Base-by-base conservation (phyloP, 2,329 filamentous ascomycete genomes). In the Cordyceps fumosorosea region DNA sequence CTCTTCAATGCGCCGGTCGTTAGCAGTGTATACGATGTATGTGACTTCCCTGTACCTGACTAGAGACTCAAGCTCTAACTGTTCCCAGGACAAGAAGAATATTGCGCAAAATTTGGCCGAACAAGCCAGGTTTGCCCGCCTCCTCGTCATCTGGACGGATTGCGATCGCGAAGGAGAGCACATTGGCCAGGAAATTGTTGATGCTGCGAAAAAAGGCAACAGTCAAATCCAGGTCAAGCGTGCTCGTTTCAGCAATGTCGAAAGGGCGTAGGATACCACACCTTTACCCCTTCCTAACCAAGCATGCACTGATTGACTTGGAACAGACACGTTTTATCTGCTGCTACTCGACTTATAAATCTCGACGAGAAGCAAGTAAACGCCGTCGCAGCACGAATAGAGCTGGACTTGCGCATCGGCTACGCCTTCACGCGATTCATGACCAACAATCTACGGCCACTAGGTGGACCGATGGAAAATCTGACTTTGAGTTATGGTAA, bases 121-220 rank as follows among this genome's bases (percentile, higher is more conserved):
- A 1, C 88, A 96, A 73, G 93, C 95, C 20, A 83, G 83, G 64
- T 83, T 84, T 71, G 82, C 87, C n/a, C 84, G 81, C 61, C 85
- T 88, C 14, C 80, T 99, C 37, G 93, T 96, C 74, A 97, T 99
- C 68, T 99, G 95, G 95, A 99, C 95, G 0, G 95, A 99, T 81
- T 98, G 95, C 75, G 95, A 99, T 80, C 87, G 93, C 61, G 95
- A 99, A 80, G 95, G 95, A 42, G 95, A 99, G 74, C 90, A 98
- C 71, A 99, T 99, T 67, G 95, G 95, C 7, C 83, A 89, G 45
- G 93, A 99, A 73, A 93, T 99, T 64, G 87, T 91, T 51, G 84
- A 89, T 58, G 88, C 93, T 63, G 95, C 95, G 5, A 79, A 81
- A 53, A 86, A 86, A 69, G 88, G 84, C 11, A 98, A 97, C 66